Base-by-base conservation (phyloP, 2,329 filamentous ascomycete genomes). In the Alternaria panax region DNA sequence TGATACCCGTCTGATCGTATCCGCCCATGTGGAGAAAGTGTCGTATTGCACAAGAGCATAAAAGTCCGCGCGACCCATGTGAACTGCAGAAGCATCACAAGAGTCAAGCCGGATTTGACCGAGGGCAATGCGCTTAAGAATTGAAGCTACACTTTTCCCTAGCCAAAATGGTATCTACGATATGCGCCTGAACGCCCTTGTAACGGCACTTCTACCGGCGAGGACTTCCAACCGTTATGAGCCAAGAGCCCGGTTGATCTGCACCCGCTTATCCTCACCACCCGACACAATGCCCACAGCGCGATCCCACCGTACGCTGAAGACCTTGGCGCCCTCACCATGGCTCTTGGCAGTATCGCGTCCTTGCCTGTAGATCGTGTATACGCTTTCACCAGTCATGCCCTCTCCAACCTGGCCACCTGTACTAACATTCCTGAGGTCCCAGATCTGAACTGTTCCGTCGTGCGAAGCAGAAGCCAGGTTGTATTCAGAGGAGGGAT, bases 401-500 rank as follows among this genome's bases (percentile, higher is more conserved):
- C 76, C 80, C 75, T 86, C 80, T 4, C 71, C 73, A 0, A 73
- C 61, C 71, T 88, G 82, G 76, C 87, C 82, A 3, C 83, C 84
- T 18, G 81, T 84, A 75, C 88, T 83, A 53, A 86, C 87, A 70
- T 87, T 90, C 54, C 95, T 85, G 65, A 98, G 85, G 82, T 99
- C 95, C 95, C 95, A 99, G 48, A 99, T 88, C 51, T 93, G 87
- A 72, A 92, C 95, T 1, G 92, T 97, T 32, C 94, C 93, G 78
- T 99, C 95, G 78, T 96, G 92, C 45, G 90, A 91, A n/a, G 88
- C 94, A 30, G 91, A 95, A 0, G 94, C 92, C 8, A 99, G 84
- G n/a, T 90, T 88, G 80, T 93, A 92, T 63, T 89, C 87, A 72
- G 90, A 93, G 40, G 87, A 85, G 0, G 87, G 87, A 67, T 88